A percentile compares a stretch with the other conserved stretches of the same genome.
Evolutionary conservation across 805 yeast genomes (phyloP).

Genomic region (Blastobotrys mokoenaii): DNA sequence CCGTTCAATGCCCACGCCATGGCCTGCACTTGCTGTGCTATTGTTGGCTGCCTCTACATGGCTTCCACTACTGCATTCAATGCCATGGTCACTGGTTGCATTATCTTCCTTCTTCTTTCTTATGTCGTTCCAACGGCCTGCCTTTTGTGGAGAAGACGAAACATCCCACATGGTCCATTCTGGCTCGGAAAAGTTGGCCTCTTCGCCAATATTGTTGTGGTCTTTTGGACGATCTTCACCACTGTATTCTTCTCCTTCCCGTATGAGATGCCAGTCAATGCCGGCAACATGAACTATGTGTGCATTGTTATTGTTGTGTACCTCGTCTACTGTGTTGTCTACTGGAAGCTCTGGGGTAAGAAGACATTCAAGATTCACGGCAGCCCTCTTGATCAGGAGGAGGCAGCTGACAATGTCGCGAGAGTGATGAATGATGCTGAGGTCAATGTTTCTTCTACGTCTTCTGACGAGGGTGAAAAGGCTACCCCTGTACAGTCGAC

Average conservation of each 20-base stretch:
- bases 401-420: not conserved
- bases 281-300: constrained; percentile 34
- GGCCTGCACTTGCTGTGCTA: constrained; percentile 44
- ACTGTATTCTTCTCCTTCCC: constrained; percentile 24
- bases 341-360: constrained; percentile 39
- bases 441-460: not conserved
- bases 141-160: constrained; percentile 42
- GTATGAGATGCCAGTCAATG: constrained; percentile 22
- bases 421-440: not conserved
- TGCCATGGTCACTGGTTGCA: constrained; percentile 54
- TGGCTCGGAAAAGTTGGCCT: constrained; percentile 14
- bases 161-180: constrained; percentile 26
- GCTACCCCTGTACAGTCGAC: too few relatives aligned
- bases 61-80: constrained; percentile 63
- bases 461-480: not conserved
- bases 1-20: constrained; percentile 54
- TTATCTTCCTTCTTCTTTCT: constrained; percentile 48
- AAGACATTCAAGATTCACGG: constrained; percentile 7
- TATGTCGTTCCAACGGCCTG: constrained; percentile 49
- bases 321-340: constrained; percentile 37
- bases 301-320: constrained; percentile 53
- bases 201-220: constrained; percentile 16
- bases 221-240: constrained; percentile 18
- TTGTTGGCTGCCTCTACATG: constrained; percentile 53
- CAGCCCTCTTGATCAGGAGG: not conserved